Percentiles rank a stretch among this genome's conserved stretches.
These are phyloP conservation scores for Boletus fagicola DNA, from an alignment of 768 basidiomycete species.

Conservation along the genomic window DNA sequence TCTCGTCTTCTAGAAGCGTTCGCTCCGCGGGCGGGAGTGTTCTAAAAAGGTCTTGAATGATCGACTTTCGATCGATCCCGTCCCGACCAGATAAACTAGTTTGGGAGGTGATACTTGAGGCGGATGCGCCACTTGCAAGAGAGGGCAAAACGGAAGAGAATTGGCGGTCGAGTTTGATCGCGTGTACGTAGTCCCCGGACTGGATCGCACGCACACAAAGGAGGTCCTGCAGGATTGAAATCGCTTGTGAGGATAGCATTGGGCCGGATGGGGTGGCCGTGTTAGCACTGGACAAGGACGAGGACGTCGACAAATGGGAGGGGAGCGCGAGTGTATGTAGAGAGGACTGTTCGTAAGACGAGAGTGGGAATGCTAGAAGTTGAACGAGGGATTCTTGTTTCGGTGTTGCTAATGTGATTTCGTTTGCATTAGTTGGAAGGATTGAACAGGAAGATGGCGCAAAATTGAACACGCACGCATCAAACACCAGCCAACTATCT, in stretches of 20 bases:
- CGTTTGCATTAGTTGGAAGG: neutral
- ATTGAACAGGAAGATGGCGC: neutral
- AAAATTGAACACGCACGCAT: constrained; percentile 50
- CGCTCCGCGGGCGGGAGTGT: constrained; percentile 64
- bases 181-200: constrained; percentile 65
- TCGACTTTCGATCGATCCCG: constrained; percentile 52
- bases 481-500: constrained; percentile 66
- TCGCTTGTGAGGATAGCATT: constrained; percentile 43
- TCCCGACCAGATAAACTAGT: constrained; percentile 24
- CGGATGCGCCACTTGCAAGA: constrained; percentile 4
- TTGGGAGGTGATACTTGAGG: constrained; percentile 28
- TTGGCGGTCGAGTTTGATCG: constrained; percentile 70
- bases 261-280: neutral
- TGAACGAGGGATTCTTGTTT: constrained; percentile 55
- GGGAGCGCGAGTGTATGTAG: constrained; percentile 59
- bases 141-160: constrained; percentile 47
- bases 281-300: constrained; percentile 16
- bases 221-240: constrained; percentile 71
- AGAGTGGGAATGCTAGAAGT: constrained; percentile 64
- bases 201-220: constrained; percentile 76
- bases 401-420: constrained; percentile 48
- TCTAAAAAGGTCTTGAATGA: constrained; percentile 67
- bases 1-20: constrained; percentile 56
- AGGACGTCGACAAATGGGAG: constrained; percentile 38
- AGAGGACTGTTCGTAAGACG: constrained; percentile 58